Evolutionary conservation across 345 rosid genomes (phyloP), one percentile per base, ranked within the genome.

Genomic region (Salix exigua): DNA sequence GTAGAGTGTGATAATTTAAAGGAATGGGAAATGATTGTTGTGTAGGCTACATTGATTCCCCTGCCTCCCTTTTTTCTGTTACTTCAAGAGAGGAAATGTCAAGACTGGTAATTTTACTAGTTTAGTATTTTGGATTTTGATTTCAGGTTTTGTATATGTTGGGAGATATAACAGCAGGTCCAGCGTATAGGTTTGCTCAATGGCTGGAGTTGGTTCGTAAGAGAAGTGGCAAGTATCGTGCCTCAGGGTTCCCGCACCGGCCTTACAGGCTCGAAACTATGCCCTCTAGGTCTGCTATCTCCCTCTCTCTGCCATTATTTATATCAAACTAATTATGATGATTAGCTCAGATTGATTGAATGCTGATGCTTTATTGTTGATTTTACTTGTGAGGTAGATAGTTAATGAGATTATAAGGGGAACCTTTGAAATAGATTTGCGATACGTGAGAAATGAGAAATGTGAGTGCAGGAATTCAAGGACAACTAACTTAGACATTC

Each of bases 201-300:
- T 96, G 99, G 99, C 86, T 96, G 89, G 97, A 94, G 78, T 86
- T 88, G 83, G 99, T 96, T 83, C 99, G 98, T 88, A 96, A 91
- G 80, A 91, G 99, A 40, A 94, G 94, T 75, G 89, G 86, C 79
- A 85, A 81, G 78, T 77, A 87, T 80, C 93, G 93, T 42, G 83
- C 93, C 75, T 91, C 99, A 67, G 97, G 97, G 61, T 93, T 93
- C 85, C 98, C 94, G 68, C 92, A 85, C 81, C 92, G 95, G 70
- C 82, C 83, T 73, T 81, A 82, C 75, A 79, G 88, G 78, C 73
- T 83, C 73, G 82, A 79, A 63, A 85, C 68, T 76, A 85, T 89
- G 90, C 83, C 82, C 40, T 75, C 86, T 53, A 73, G 88, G 92
- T 86, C 62, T 30, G 12, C 30, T 19, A 9, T 38, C 25, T 33